A percentile compares a stretch with the other conserved stretches of the same genome.
Evolutionary conservation across 2,329 filamentous ascomycete genomes (phyloP).

Genomic region (Pseudocercospora ulei): DNA sequence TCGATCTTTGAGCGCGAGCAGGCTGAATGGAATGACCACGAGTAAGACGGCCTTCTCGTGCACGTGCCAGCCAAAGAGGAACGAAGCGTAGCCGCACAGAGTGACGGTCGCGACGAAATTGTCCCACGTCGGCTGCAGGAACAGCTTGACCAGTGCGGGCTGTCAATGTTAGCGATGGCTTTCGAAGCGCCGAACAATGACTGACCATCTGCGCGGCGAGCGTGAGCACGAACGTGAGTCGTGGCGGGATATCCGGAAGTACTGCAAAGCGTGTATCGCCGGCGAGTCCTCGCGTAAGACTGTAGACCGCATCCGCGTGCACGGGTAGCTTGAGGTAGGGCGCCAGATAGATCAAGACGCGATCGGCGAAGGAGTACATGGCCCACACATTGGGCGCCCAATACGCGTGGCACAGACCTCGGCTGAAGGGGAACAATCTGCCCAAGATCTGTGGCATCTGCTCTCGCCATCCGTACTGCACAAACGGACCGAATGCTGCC

Average conservation of each 20-base stretch:
- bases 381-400: slow-evolving; percentile 98
- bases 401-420: slow-evolving; percentile 91
- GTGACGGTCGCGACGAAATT: slow-evolving; percentile 82
- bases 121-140: slow-evolving; percentile 71
- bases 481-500: slow-evolving; percentile 83
- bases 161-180: slow-evolving; percentile 24
- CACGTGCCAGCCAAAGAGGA: slow-evolving; percentile 96
- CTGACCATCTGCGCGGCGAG: slow-evolving; percentile 65
- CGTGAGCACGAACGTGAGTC: slow-evolving; percentile 71
- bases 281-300: slow-evolving; percentile 84
- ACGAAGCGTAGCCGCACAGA: slow-evolving; percentile 89
- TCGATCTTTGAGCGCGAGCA: slow-evolving; percentile 81
- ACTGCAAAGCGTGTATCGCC: slow-evolving; percentile 92
- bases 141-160: slow-evolving; percentile 71
- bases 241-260: slow-evolving; percentile 72
- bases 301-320: slow-evolving; percentile 65
- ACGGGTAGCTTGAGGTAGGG: slow-evolving; percentile 68
- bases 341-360: slow-evolving; percentile 70
- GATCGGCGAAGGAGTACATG: slow-evolving; percentile 83
- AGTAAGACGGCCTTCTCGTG: slow-evolving; percentile 95
- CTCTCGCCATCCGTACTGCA: slow-evolving; percentile 47
- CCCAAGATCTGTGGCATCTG: slow-evolving; percentile 77
- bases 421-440: slow-evolving; percentile 83
- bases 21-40: slow-evolving; percentile 87
- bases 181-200: background rate